Conservation (phyloP, 306 rosid genomes). For the Acmispon strigosus region DNA sequence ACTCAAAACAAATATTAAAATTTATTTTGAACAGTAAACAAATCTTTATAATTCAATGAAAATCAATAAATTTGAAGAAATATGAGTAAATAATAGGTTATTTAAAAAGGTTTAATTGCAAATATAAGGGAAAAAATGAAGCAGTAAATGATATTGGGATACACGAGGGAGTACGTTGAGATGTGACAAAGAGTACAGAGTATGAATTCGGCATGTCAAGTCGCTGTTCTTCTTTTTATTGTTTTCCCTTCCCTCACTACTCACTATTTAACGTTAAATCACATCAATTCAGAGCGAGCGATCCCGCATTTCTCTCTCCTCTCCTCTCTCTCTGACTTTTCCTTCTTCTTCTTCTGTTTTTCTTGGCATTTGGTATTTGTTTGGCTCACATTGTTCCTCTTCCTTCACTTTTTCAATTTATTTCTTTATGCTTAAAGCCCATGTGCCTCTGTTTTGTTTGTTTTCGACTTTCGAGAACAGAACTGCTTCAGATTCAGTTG, state of each 20-base stretch:
- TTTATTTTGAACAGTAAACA: too few species aligned
- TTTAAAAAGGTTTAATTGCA: too few species aligned
- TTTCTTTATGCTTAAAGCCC: slow-evolving; percentile 20
- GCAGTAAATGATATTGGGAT: not conserved
- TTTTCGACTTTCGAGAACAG: slow-evolving; percentile 24
- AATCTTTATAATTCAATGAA: too few species aligned
- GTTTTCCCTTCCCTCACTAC: not conserved
- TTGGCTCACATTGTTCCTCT: not conserved
- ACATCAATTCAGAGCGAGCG: slow-evolving; percentile 47
- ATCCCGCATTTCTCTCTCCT: not conserved
- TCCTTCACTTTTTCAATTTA: not conserved
- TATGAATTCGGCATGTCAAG: slow-evolving; percentile 47
- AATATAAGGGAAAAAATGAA: too few species aligned
- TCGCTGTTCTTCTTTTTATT: slow-evolving; percentile 54
- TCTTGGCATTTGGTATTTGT: slow-evolving; percentile 26
- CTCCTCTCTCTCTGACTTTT: slow-evolving; percentile 16
- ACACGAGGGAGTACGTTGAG: slow-evolving; percentile 23
- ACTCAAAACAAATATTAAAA: too few species aligned
- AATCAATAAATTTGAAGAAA: too few species aligned
- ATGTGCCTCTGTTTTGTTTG: slow-evolving; percentile 47
- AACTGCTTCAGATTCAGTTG: not conserved
- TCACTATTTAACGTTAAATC: slow-evolving; percentile 38
- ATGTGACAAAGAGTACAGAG: slow-evolving; percentile 46
- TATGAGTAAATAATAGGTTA: too few species aligned
- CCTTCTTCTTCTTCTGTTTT: slow-evolving; percentile 1